These are phyloP conservation scores for Fonsecaea monophora DNA, from an alignment of 2,329 filamentous ascomycete species.

Conservation along the genomic window DNA sequence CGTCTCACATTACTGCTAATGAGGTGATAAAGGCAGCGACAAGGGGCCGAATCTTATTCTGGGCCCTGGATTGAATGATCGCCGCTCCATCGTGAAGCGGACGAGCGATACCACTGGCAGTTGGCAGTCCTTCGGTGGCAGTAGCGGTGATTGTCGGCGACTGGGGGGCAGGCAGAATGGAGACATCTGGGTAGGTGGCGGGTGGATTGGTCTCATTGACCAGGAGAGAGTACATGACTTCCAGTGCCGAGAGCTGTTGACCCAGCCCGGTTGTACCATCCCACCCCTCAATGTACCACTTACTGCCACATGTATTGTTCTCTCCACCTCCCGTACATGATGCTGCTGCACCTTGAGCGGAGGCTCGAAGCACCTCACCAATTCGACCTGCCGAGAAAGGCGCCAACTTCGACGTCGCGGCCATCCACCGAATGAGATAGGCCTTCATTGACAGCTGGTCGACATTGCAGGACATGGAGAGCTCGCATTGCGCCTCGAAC, in stretches of 20 bases:
- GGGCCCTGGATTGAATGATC: constrained; percentile 1
- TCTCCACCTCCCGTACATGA: constrained; percentile 67
- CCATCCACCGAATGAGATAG: constrained; percentile 70
- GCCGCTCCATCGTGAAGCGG: constrained; percentile 33
- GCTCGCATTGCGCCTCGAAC: constrained; percentile 72
- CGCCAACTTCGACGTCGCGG: constrained; percentile 65
- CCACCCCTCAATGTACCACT: constrained; percentile 63
- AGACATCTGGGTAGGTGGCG: constrained; percentile 25
- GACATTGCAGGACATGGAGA: constrained; percentile 64
- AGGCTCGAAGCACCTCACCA: constrained; percentile 63
- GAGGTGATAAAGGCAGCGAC: constrained; percentile 21
- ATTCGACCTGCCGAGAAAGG: constrained; percentile 65
- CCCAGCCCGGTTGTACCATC: constrained; percentile 68
- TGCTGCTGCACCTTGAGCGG: constrained; percentile 62
- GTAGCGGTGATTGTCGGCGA: constrained; percentile 25
- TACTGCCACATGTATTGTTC: constrained; percentile 67
- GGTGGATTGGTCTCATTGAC: constrained; percentile 40
- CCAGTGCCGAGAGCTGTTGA: constrained; percentile 71
- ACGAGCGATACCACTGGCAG: constrained; percentile 21
- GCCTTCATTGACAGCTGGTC: constrained; percentile 79
- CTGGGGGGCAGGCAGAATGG: constrained; percentile 22
- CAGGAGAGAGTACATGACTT: constrained; percentile 55
- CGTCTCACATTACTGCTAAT: constrained; percentile 12
- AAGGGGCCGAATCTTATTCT: constrained; percentile 27
- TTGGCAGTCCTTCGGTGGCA: constrained; percentile 21